Evolutionary conservation across 2,329 filamentous ascomycete genomes (phyloP), one percentile per base, ranked within the genome.

Genomic region (Aspergillus ochraceoroseus): DNA sequence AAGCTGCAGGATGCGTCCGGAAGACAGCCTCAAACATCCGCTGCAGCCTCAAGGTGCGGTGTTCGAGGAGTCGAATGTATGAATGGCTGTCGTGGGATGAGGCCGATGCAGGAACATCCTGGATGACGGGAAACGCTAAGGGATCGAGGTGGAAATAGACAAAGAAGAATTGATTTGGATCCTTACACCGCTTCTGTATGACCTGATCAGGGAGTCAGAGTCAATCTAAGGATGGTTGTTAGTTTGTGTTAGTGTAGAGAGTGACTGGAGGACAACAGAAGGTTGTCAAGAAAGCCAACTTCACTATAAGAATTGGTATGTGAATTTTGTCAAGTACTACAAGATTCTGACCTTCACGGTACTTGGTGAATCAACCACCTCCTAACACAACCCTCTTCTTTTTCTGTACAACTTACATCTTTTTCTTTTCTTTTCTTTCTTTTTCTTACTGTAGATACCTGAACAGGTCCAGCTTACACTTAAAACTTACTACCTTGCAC

Each of bases 1-100:
- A 43, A 20, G 23, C 4, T 13, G 14, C 13, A 15, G 15, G 18
- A 38, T 20, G 28, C 14, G 18, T n/a, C 17, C 40, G 40, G 41
- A 47, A 41, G 25, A 29, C 11, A 28, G 19, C 12, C 7, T 30
- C 33, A 28, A 41, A 41, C 37, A 41, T 40, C 43, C 27, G 34
- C 19, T 43, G 39, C 43, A 39, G 31, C 30, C 17, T 22, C 32
- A 19, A 12, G 18, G 25, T 29, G 38, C 20, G 26, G 32, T 29
- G 9, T 34, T 36, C 20, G 23, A 9, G n/a, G 18, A 3, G 11
- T n/a, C 14, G 29, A 32, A 15, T 15, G 18, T n/a, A n/a, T 30
- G 25, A 41, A 25, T 30, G 38, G 38, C 18, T 33, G 19, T 33
- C 12, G 8, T 13, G 31, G 14, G 29, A 7, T 3, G 13, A 18